Conservation (phyloP, 163 green algal species). For the Scenedesmus sp. region DNA sequence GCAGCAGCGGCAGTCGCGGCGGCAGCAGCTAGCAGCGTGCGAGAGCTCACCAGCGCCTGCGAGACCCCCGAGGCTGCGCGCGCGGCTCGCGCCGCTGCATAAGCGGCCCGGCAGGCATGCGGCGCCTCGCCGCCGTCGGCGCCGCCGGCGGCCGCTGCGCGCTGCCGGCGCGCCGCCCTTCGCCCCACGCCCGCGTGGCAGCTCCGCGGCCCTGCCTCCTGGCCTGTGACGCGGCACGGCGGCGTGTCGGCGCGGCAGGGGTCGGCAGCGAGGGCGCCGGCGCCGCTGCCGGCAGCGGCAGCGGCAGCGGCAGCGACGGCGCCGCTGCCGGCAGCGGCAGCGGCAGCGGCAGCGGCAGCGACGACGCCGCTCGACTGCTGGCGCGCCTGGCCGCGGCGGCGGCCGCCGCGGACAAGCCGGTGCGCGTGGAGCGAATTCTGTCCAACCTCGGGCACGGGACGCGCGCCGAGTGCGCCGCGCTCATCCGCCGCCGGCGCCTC, state of each 20-base stretch:
- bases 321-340: not conserved
- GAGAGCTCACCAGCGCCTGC: not conserved
- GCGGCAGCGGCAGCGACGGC: not conserved
- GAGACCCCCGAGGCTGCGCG: too few species aligned
- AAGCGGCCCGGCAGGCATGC: too few species aligned
- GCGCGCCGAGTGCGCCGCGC: slow-evolving; percentile 51
- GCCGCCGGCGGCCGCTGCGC: not conserved
- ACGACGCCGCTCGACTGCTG: too few species aligned
- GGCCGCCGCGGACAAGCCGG: slow-evolving; percentile 28
- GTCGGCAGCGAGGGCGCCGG: not conserved
- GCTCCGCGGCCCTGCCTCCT: too few species aligned
- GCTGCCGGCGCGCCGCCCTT: not conserved
- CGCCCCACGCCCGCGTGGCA: too few species aligned
- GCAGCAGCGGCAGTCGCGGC: not conserved
- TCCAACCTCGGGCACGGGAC: slow-evolving; percentile 68
- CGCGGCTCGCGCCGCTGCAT: too few species aligned
- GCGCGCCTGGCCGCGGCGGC: too few species aligned
- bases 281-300: not conserved
- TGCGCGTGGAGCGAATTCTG: slow-evolving; percentile 65
- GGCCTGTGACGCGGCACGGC: too few species aligned
- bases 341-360: not conserved
- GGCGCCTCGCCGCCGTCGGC: too few species aligned
- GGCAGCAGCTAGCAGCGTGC: not conserved
- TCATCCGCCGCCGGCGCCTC: slow-evolving; percentile 23
- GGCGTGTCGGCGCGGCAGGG: too few species aligned